Evolutionary conservation across 805 yeast genomes (phyloP).

Genomic region (Barnettozyma sucrosica): DNA sequence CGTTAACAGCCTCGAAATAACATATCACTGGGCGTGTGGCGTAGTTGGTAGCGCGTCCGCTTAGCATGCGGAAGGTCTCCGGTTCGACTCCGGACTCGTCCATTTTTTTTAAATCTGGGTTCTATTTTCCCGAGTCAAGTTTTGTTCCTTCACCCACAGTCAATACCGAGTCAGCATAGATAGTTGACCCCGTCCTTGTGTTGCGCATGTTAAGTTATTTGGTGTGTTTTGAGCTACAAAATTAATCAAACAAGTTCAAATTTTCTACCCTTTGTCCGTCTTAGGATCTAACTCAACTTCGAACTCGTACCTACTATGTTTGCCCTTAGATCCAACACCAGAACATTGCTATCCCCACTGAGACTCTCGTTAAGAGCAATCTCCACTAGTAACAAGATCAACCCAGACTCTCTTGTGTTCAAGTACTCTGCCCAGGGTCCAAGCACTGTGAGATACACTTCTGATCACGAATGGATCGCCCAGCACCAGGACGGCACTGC

Average conservation of each 20-base stretch:
- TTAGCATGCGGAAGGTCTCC: conserved; percentile 76
- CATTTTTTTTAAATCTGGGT: conserved; percentile 27
- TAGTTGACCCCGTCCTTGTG: neutral
- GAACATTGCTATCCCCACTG: conserved; percentile 8
- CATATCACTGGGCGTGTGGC: conserved; percentile 59
- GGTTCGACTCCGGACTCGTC: conserved; percentile 76
- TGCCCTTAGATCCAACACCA: conserved; percentile 7
- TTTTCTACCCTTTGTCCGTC: neutral
- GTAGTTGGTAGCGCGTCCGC: conserved; percentile 80
- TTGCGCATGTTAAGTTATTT: neutral
- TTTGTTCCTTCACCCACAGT: too few relatives aligned
- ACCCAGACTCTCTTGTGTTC: conserved; percentile 18
- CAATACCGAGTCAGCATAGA: neutral
- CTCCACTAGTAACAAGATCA: conserved; percentile 21
- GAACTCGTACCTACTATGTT: neutral
- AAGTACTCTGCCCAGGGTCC: conserved; percentile 20
- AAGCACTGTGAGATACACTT: conserved; percentile 56
- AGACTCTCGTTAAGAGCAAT: conserved; percentile 22
- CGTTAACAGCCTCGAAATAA: too few relatives aligned
- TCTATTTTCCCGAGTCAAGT: conserved; percentile 20
- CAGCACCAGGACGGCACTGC: conserved; percentile 76
- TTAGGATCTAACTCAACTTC: neutral
- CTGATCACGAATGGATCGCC: conserved; percentile 95
- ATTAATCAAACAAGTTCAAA: neutral
- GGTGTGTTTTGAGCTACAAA: neutral